Evolutionary conservation across 169 alveolate species (phyloP), one percentile per base, ranked within the genome.

Genomic region (Plasmodium coatneyi): DNA sequence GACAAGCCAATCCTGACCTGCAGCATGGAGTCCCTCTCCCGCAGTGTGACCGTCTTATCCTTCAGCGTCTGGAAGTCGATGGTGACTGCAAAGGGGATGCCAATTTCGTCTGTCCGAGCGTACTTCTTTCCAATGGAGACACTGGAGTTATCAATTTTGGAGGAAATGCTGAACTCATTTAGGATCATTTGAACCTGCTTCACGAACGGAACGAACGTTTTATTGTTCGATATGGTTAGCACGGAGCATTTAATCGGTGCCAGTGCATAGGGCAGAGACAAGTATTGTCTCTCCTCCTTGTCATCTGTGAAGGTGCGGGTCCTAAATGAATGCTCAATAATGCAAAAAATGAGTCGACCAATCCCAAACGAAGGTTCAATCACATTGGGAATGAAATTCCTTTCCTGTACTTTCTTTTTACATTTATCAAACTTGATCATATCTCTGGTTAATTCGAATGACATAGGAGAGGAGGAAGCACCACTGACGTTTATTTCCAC

Each of bases 301-400:
- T 92, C 96, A 70, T 95, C 95, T 22, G 95, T 95, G 66, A 96
- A 97, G 34, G 95, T 98, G 95, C 99, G 96, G 39, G 95, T 96
- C 66, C 96, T 95, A 96, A 97, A 99, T 32, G 99, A 96, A 96
- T 99, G 99, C 80, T 99, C 99, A 90, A 99, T 95, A 5, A 99
- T 96, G 80, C 99, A 97, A 91, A 97, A 98, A 30, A 99, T 95
- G 39, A 98, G 96, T 95, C 99, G 96, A 5, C 99, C 99, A 60
- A 99, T 97, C 39, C 99, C 99, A 96, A 98, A 99, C 0, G 99
- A 98, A 19, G 99, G 99, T 83, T 99, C 99, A 81, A 99, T 98
- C 14, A 99, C 99, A 41, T 97, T 93, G 2, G 99, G 99, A 25
- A 95, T 92, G 93, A 97, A 99, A 80, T 97, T 97, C 93, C 98